These are phyloP conservation scores for Eleusine indica DNA, from an alignment of 176 grass and related monocot genomes.

Conservation along the genomic window DNA sequence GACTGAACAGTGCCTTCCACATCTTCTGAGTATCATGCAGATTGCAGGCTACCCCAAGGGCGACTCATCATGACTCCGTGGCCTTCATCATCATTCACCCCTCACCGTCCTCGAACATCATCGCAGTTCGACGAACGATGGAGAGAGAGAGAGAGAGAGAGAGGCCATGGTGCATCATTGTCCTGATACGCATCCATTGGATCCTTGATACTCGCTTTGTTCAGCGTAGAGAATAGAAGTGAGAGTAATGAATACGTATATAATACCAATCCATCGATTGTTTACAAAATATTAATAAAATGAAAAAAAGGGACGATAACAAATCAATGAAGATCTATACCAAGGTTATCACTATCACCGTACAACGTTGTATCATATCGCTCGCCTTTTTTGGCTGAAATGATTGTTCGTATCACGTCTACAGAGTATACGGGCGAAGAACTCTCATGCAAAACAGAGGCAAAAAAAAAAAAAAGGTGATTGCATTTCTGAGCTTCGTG, in stretches of 20 bases:
- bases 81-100: conserved; percentile 29
- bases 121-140: conserved; percentile 2
- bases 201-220: neutral
- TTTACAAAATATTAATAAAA: no score
- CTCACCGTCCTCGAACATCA: conserved; percentile 6
- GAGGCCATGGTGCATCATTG: neutral
- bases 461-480: neutral
- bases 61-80: conserved; percentile 31
- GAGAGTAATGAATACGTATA: neutral
- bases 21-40: neutral
- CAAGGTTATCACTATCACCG: neutral
- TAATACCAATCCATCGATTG: neutral
- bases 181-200: neutral
- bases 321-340: neutral
- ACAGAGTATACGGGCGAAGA: neutral
- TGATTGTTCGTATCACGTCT: neutral
- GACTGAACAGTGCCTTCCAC: conserved; percentile 18
- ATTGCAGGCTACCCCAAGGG: neutral
- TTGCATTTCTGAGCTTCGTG: neutral
- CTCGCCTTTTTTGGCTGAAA: neutral
- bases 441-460: neutral
- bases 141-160: neutral
- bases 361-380: neutral
- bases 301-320: no score
- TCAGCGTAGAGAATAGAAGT: neutral